These are phyloP conservation scores for Globisporangium nodosum DNA, from an alignment of 352 stramenopile species.

Conservation along the genomic window DNA sequence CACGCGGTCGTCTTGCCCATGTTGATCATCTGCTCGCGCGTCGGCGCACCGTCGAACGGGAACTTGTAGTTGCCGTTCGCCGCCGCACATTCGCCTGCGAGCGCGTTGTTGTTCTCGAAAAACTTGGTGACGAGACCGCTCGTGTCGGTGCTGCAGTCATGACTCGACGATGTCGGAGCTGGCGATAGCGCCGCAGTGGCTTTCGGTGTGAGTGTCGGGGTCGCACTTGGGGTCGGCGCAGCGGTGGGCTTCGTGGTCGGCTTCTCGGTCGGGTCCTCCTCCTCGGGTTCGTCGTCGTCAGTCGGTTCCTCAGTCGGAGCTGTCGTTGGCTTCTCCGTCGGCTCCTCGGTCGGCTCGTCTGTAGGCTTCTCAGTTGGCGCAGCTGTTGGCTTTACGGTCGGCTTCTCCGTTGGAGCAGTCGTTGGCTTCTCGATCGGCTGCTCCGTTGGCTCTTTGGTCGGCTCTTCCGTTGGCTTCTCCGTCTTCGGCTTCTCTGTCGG, in stretches of 20 bases:
- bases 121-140: conserved; percentile 8
- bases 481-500: background rate
- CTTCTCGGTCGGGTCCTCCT: background rate
- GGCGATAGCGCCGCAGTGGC: background rate
- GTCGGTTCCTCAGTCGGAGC: background rate
- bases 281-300: background rate
- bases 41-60: conserved; percentile 17
- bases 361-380: background rate
- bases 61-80: conserved; percentile 18
- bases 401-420: background rate
- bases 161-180: background rate
- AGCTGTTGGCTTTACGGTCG: background rate
- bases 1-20: conserved; percentile 16
- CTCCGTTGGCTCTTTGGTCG: too few species aligned
- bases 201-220: background rate
- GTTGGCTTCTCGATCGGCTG: background rate
- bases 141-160: conserved; percentile 10
- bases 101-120: conserved; percentile 18
- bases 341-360: background rate
- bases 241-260: background rate
- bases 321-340: background rate
- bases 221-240: background rate
- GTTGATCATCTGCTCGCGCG: conserved; percentile 11
- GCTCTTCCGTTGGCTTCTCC: background rate
- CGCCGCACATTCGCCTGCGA: conserved; percentile 14